Conservation (phyloP, 768 basidiomycete species). For the Termitomyces sp. region DNA sequence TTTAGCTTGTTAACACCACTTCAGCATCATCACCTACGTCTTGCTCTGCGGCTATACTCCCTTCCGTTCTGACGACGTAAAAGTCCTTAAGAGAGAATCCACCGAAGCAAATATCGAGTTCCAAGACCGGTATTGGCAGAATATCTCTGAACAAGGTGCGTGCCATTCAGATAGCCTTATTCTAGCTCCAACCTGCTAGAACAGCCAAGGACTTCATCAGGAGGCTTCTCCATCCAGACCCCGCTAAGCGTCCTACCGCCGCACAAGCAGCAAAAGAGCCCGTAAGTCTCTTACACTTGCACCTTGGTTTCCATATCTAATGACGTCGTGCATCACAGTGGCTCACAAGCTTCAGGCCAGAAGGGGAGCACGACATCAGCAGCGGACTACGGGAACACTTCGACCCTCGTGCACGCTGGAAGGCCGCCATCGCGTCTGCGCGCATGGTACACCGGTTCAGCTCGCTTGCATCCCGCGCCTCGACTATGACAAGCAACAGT, state of each 20-base stretch:
- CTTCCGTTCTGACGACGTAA: constrained; percentile 79
- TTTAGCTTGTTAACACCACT: neutral
- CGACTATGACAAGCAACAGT: constrained; percentile 21
- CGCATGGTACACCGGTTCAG: constrained; percentile 36
- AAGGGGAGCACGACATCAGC: constrained; percentile 69
- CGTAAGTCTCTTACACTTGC: constrained; percentile 31
- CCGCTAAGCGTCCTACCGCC: constrained; percentile 66
- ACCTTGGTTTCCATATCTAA: neutral
- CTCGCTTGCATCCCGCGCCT: constrained; percentile 18
- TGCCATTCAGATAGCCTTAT: neutral
- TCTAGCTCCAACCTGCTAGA: neutral
- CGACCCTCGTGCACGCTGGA: constrained; percentile 70
- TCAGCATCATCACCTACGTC: constrained; percentile 90
- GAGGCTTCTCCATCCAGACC: constrained; percentile 64
- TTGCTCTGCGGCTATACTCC: constrained; percentile 94
- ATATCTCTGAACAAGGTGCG: constrained; percentile 72
- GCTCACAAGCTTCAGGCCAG: constrained; percentile 62
- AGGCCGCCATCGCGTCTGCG: constrained; percentile 54
- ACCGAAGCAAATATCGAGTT: constrained; percentile 81
- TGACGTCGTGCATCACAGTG: constrained; percentile 38
- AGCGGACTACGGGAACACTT: constrained; percentile 78
- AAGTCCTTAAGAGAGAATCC: constrained; percentile 78
- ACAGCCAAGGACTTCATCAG: constrained; percentile 84
- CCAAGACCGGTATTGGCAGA: constrained; percentile 93
- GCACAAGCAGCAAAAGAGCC: constrained; percentile 61